Conservation (phyloP, 352 stramenopile genomes). For the Globisporangium lucens region DNA sequence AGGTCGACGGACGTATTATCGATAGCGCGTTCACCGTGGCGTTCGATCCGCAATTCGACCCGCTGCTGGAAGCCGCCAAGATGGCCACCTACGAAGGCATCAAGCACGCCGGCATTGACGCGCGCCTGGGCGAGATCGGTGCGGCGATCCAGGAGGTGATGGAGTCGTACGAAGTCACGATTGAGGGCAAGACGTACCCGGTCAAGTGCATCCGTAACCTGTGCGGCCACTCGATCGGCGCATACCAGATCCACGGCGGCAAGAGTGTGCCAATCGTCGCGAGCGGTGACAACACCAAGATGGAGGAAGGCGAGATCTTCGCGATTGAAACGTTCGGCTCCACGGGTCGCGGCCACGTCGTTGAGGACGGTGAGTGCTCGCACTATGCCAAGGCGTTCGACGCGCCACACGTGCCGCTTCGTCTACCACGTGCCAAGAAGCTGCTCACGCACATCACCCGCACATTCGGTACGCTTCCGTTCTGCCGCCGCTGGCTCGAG, state of each 20-base stretch:
- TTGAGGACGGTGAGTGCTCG: not conserved
- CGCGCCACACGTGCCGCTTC: constrained; percentile 26
- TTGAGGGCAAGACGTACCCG: not conserved
- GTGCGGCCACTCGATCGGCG: not conserved
- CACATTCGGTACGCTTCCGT: constrained; percentile 94
- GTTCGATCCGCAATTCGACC: not conserved
- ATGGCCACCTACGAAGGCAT: not conserved
- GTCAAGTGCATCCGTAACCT: not conserved
- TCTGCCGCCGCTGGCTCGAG: constrained; percentile 94
- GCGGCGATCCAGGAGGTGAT: not conserved
- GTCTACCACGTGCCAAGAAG: constrained; percentile 67
- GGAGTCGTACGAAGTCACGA: not conserved
- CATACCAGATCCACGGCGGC: not conserved
- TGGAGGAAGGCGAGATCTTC: not conserved
- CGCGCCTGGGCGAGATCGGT: not conserved
- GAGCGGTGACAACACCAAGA: not conserved
- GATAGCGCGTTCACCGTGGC: not conserved
- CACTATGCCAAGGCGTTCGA: not conserved
- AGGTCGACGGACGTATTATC: not conserved
- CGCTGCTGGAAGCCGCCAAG: not conserved
- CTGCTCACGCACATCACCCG: constrained; percentile 93
- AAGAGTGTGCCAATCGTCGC: not conserved
- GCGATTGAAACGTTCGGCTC: not conserved
- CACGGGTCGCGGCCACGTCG: not conserved
- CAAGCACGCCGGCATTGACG: not conserved